Evolutionary conservation across 768 basidiomycete genomes (phyloP), one percentile per base, ranked within the genome.

Genomic region (Pisolithus microcarpus): DNA sequence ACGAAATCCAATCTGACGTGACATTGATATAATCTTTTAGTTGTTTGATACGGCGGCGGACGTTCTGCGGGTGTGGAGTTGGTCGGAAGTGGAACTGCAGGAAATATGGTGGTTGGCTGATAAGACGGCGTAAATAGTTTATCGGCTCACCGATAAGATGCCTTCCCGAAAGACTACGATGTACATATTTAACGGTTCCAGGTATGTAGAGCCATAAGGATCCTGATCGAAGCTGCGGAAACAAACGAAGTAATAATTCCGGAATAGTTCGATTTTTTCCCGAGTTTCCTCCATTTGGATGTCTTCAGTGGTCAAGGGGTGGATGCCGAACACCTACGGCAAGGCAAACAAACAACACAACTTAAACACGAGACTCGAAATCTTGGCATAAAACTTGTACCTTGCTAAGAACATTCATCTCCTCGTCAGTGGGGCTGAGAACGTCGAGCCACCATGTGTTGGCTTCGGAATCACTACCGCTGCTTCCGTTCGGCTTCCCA

Each of bases 211-310:
- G 61, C 89, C 91, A 72, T 97, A 97, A 21, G 84, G 87, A 68
- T 98, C 96, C 73, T 99, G 96, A 69, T 99, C 96, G 72, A 99
- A 98, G 56, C 91, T 89, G 56, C 96, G 86, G 76, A 99, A 99
- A 76, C 95, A 98, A 54, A 98, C 96, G 48, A 99, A 82, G 66
- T 97, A 98, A 67, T 99, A 99, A 65, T 95, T 95, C 49, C 94
- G 80, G 79, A 98, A 99, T 18, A 99, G 81, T 67, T 99, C 96
- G 60, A 99, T 99, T 76, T 99, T 99, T 74, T 99, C 96, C 62
- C 96, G 91, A 38, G 94, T 89, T 73, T 99, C 96, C 69, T 99
- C 96, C 87, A 98, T 96, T 62, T 90, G 85, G 64, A 99, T 98
- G 74, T 99, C 96, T 74, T 99, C 96, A 18, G 95, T 95, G 5